These are phyloP conservation scores for Amaranthus palmeri DNA, from an alignment of 148 eudicot genomes.

Conservation along the genomic window DNA sequence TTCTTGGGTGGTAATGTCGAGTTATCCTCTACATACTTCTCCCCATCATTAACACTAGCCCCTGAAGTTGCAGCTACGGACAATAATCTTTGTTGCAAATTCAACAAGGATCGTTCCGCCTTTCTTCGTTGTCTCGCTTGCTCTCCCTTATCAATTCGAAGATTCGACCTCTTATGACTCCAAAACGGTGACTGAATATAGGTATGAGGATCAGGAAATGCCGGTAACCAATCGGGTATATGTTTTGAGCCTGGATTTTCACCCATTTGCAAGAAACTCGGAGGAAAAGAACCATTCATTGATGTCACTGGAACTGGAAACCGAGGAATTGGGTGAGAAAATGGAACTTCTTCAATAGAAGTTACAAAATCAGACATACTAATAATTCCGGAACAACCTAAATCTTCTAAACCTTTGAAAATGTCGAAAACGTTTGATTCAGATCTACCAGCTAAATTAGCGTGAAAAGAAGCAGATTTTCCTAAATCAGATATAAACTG, in stretches of 20 bases:
- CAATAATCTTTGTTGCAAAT: constrained; percentile 68
- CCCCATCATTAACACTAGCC: constrained; percentile 21
- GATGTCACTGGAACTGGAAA: constrained; percentile 47
- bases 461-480: constrained; percentile 50
- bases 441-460: constrained; percentile 76
- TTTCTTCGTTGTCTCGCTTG: constrained; percentile 82
- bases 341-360: constrained; percentile 48
- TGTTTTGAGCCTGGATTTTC: constrained; percentile 50
- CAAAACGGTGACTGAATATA: constrained; percentile 56
- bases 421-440: constrained; percentile 74
- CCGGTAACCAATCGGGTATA: constrained; percentile 80
- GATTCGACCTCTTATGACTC: constrained; percentile 65
- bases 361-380: constrained; percentile 48
- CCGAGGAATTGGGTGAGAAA: constrained; percentile 61
- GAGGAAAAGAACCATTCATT: constrained; percentile 13
- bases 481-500: constrained; percentile 61
- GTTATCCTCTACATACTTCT: constrained; percentile 18
- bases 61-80: constrained; percentile 39
- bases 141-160: constrained; percentile 66
- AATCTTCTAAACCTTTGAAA: constrained; percentile 59
- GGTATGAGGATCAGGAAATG: constrained; percentile 83
- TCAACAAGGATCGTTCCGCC: constrained; percentile 82
- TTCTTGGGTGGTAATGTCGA: constrained; percentile 49
- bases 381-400: constrained; percentile 37
- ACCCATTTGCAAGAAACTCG: constrained; percentile 61